Base-by-base conservation (phyloP, 1,284 basidiomycete genomes). In the Leccinum pachyderme region DNA sequence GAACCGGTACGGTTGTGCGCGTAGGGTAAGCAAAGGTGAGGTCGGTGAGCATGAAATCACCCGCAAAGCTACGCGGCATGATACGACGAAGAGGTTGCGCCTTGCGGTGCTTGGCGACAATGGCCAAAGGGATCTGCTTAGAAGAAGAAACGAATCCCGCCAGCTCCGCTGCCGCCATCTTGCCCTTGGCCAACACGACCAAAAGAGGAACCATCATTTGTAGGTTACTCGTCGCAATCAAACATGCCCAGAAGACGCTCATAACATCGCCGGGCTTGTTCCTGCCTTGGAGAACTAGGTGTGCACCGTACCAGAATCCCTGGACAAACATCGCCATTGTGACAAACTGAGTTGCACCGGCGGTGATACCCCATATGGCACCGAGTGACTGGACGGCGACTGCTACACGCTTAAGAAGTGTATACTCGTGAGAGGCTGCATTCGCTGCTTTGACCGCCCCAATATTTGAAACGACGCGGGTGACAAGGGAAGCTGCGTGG, bases 361-460 rank as follows among this genome's bases (percentile, higher is more conserved):
- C 76, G 7, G 87, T 86, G 37, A 86, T 41, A 5, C 87, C 91
- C 92, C 93, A 98, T 15, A 95, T 79, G 18, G 78, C 68, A 52
- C 86, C 83, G 59, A 90, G 80, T 28, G 72, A 75, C 51, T 77
- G 75, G 25, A 87, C 84, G 7, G 79, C 76, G 1, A 60, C 58
- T 18, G 81, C 73, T 5, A 85, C 72, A 4, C 66, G 61, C 6
- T 73, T 63, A 33, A 91, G 80, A 12, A 78, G 73, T 4, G 70
- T 55, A 7, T 75, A 71, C 64, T 98, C 93, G 66, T 81, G 74
- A 0, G 72, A 58, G 56, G 88, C 77, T 2, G 94, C 94, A 71
- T 97, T 98, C 81, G 96, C 97, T 0, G 92, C 93, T 71, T 99
- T 99, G 72, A 99, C 91, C 0, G 95, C 98, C 3, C 91, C 75